These are phyloP conservation scores for Zasmidium citrigriseum DNA, from an alignment of 2,329 filamentous ascomycete species.

Conservation along the genomic window DNA sequence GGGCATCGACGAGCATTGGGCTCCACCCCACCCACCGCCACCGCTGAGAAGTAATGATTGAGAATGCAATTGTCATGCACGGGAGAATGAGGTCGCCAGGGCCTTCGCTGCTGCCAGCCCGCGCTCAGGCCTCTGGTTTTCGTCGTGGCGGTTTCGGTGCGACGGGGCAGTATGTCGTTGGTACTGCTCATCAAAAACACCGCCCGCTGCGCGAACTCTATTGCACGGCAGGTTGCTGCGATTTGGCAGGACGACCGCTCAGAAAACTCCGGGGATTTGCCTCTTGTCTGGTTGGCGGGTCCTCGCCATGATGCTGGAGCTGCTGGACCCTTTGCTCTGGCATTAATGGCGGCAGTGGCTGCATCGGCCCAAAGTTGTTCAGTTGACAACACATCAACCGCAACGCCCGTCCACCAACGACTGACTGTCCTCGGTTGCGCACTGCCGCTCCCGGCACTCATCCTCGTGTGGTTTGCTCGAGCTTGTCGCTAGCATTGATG, in stretches of 20 bases:
- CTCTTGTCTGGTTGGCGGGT: conserved; percentile 9
- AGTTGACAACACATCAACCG: conserved; percentile 32
- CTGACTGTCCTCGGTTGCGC: conserved; percentile 26
- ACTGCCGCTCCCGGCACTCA: conserved; percentile 12
- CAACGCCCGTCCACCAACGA: conserved; percentile 14
- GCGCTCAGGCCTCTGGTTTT: conserved; percentile 13
- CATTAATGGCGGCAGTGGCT: conserved; percentile 22
- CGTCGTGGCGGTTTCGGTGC: conserved; percentile 25
- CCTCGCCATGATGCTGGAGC: conserved; percentile 3
- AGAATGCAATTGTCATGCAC: background rate
- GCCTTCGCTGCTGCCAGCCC: background rate
- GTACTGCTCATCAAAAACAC: conserved; percentile 13
- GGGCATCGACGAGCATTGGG: conserved; percentile 1
- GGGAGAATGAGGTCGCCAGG: background rate
- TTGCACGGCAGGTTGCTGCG: conserved; percentile 10
- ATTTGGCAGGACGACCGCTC: conserved; percentile 12
- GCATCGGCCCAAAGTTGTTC: conserved; percentile 20
- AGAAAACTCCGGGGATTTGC: conserved; percentile 6
- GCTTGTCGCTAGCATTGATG: conserved; percentile 10
- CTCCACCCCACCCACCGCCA: background rate
- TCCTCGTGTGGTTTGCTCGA: conserved; percentile 22
- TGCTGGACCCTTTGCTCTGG: conserved; percentile 15
- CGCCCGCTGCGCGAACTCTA: conserved; percentile 8
- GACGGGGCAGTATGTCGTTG: conserved; percentile 12
- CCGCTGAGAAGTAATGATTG: background rate